Base-by-base conservation (phyloP, 2,329 filamentous ascomycete genomes). In the Botryosphaeria dothidea region DNA sequence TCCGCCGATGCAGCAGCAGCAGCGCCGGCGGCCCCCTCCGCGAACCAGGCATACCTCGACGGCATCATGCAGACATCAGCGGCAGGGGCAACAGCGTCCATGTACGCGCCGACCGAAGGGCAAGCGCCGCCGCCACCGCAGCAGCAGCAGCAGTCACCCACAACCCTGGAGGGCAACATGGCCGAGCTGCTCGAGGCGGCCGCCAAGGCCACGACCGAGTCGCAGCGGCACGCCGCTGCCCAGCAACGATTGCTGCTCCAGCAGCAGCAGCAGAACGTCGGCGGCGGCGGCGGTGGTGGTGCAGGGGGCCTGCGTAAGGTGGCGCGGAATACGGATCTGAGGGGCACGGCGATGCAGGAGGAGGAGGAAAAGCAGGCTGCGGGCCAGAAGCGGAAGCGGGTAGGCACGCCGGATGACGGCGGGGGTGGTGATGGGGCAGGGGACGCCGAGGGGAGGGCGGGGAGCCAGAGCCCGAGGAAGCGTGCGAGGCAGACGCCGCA, bases 151-250 rank as follows among this genome's bases (percentile, higher is more conserved):
- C 43, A 25, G 43, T 3, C 6, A n/a, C 11, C 27, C 9, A 21
- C 29, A 19, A 7, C 4, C 17, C 54, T 60, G 56, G 48, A 56
- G 6, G 61, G 61, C 27, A 56, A 64, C 45, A 70, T 78, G 36
- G 75, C 69, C 2, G 75, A 77, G 62, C 66, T 78, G 58, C 67
- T 78, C 4, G 74, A 77, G 61, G 76, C 76, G 68, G 76, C 75
- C 7, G 75, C 72, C 21, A 73, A 74, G 17, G 75, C 75, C 73
- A 74, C 41, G 72, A 68, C 15, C 72, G 74, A 58, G 69, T 64
- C 61, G 61, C 61, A 64, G 36, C 61, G 61, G n/a, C 41, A 23
- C 51, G 25, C 41, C 9, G 49, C 51, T 2, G 58, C 54, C 17
- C 54, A 27, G 23, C 54, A 34, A 19, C 54, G n/a, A n/a, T n/a